Base-by-base conservation (phyloP, 495 filamentous ascomycete species). In the Penicillium verhagenii region DNA sequence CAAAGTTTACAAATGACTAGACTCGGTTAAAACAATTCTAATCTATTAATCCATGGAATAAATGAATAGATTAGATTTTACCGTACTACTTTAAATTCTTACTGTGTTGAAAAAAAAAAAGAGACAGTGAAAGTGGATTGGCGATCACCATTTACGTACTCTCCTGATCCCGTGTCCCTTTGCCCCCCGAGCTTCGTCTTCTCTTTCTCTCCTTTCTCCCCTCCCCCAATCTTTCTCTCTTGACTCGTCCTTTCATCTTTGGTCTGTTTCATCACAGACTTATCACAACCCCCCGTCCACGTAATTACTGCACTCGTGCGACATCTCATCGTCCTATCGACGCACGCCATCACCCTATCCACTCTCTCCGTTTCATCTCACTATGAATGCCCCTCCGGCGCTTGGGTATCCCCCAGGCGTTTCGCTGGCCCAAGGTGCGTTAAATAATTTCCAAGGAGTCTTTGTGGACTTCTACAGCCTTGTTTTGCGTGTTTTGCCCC, bases 321-420 rank as follows among this genome's bases (percentile, higher is more conserved):
- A 45, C 42, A 28, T 23, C 14, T 45, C 21, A 25, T 25, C 42
- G 14, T 25, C 42, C 42, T 45, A 45, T 45, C 9, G 42, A 45
- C 42, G 23, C 11, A 45, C 42, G 14, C 57, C 38, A 52, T 60
- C 47, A 21, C 16, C 25, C 52, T 53, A 56, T 57, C 64, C 55
- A 64, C 59, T 37, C 54, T 24, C 38, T 45, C 53, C 50, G 58
- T 68, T 66, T 68, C 58, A 61, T 53, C 44, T 63, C 57, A 55
- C 57, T 20, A 76, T 74, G 72, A 73, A 67, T 66, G 66, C 70
- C 63, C 62, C 70, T 63, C 72, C 67, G 56, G 63, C 67, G 66
- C 58, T 61, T 57, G 65, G 66, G 56, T 73, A 72, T 60, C 66
- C 69, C 61, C 68, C 73, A 53, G 66, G 70, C 65, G 64, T 71